A percentile compares a stretch with the other conserved stretches of the same genome.
Conservation (phyloP, 1,284 basidiomycete species). For the Malassezia restricta region DNA sequence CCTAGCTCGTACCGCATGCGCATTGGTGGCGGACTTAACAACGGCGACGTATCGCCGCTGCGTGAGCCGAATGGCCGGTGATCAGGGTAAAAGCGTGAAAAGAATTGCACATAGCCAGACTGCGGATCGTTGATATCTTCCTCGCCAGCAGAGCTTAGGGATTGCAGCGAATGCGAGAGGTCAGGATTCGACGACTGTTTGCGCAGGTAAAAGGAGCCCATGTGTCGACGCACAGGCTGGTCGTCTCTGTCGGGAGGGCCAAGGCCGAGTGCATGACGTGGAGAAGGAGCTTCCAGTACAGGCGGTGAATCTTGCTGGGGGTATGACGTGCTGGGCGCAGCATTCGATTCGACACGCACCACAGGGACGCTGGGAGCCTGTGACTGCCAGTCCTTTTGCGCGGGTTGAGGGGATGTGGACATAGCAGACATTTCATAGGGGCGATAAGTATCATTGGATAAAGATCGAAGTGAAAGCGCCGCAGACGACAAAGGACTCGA, state of each 20-base stretch:
- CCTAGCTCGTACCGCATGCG: background rate
- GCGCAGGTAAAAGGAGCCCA: slow-evolving; percentile 1
- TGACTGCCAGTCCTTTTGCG: too few relatives aligned
- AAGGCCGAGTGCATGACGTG: too few relatives aligned
- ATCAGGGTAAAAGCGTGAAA: slow-evolving; percentile 7
- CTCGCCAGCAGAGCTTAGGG: background rate
- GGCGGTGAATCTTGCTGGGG: too few relatives aligned
- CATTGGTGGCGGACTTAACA: background rate
- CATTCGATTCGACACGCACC: background rate
- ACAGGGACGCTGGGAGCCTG: too few relatives aligned
- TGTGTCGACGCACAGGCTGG: background rate
- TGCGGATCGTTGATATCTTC: background rate
- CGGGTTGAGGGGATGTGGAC: too few relatives aligned
- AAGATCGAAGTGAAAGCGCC: slow-evolving; percentile 12
- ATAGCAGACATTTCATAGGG: too few relatives aligned
- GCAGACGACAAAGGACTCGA: slow-evolving; percentile 12
- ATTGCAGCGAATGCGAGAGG: background rate
- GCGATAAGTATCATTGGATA: background rate
- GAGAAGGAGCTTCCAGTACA: too few relatives aligned
- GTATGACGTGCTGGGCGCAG: too few relatives aligned
- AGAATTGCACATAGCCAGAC: background rate
- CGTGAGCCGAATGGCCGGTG: background rate
- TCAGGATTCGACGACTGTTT: background rate
- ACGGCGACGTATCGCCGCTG: background rate
- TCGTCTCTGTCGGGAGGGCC: background rate